Conservation (phyloP, 495 filamentous ascomycete species). For the Cairneyella variabilis region DNA sequence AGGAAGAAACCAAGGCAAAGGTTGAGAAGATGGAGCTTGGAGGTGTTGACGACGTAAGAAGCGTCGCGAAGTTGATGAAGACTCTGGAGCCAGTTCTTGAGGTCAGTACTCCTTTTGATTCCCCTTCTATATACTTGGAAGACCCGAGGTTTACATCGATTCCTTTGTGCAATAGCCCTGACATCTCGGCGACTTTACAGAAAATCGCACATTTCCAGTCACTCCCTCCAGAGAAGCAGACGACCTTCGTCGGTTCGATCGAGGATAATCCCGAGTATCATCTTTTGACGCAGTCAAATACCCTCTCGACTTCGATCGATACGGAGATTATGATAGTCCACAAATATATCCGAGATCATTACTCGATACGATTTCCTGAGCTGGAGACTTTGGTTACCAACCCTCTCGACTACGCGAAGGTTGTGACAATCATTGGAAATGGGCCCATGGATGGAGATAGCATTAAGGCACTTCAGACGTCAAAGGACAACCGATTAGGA, state of each 20-base stretch:
- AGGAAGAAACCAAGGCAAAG: constrained; percentile 65
- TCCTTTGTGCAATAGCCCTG: constrained; percentile 40
- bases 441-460: constrained; percentile 80
- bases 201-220: constrained; percentile 73
- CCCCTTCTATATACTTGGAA: constrained; percentile 31
- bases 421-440: constrained; percentile 89
- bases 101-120: constrained; percentile 49
- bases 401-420: constrained; percentile 92
- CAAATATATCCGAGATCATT: constrained; percentile 93
- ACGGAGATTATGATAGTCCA: constrained; percentile 90
- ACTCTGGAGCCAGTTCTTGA: constrained; percentile 71
- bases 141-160: constrained; percentile 40
- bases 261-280: constrained; percentile 87
- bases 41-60: constrained; percentile 66
- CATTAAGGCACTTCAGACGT: constrained; percentile 69
- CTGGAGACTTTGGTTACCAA: constrained; percentile 92
- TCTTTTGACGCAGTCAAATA: constrained; percentile 77
- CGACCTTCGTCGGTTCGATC: constrained; percentile 63
- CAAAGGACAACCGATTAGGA: constrained; percentile 72
- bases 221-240: constrained; percentile 59
- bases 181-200: constrained; percentile 53
- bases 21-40: constrained; percentile 77
- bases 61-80: constrained; percentile 72
- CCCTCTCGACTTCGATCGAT: constrained; percentile 82
- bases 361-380: constrained; percentile 90